These are phyloP conservation scores for Geotrichum histeridarum DNA, from an alignment of 1,139 yeast genomes.

Conservation along the genomic window DNA sequence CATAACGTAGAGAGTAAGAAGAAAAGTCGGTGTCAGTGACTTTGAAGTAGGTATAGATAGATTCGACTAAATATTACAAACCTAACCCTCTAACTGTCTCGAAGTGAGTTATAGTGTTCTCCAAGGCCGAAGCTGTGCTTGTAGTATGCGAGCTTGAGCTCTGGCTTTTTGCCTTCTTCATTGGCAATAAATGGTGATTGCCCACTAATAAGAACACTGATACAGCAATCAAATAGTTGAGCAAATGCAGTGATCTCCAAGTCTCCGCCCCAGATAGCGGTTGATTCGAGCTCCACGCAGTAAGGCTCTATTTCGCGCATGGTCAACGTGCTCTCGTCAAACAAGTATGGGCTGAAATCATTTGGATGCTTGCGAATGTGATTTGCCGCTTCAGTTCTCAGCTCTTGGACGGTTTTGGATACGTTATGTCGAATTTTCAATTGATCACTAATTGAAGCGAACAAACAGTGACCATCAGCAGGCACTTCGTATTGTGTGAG, in stretches of 20 bases:
- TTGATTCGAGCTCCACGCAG: constrained; percentile 57
- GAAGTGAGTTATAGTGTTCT: constrained; percentile 87
- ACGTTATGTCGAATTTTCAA: constrained; percentile 48
- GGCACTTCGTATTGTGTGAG: constrained; percentile 52
- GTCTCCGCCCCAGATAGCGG: constrained; percentile 96
- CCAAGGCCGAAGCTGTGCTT: constrained; percentile 86
- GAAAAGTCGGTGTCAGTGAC: not conserved
- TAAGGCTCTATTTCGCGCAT: constrained; percentile 65
- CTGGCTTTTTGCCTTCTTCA: constrained; percentile 44
- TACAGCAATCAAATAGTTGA: constrained; percentile 59
- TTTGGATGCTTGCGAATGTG: constrained; percentile 61
- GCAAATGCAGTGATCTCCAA: constrained; percentile 81
- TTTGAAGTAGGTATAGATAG: not conserved
- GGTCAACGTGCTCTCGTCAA: constrained; percentile 66
- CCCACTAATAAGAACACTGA: constrained; percentile 74
- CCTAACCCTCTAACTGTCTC: constrained; percentile 34
- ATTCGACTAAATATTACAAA: not conserved
- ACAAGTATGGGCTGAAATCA: constrained; percentile 73
- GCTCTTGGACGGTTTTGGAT: constrained; percentile 44
- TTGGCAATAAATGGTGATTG: constrained; percentile 58
- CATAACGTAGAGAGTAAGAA: not conserved
- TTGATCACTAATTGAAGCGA: constrained; percentile 82
- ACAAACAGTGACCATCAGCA: constrained; percentile 94
- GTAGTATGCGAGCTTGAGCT: constrained; percentile 69
- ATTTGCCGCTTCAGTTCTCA: constrained; percentile 61